phyloP scores from a whole-genome alignment of 371 early-diverging fungal species.

The Haplosporangium sp. region DNA sequence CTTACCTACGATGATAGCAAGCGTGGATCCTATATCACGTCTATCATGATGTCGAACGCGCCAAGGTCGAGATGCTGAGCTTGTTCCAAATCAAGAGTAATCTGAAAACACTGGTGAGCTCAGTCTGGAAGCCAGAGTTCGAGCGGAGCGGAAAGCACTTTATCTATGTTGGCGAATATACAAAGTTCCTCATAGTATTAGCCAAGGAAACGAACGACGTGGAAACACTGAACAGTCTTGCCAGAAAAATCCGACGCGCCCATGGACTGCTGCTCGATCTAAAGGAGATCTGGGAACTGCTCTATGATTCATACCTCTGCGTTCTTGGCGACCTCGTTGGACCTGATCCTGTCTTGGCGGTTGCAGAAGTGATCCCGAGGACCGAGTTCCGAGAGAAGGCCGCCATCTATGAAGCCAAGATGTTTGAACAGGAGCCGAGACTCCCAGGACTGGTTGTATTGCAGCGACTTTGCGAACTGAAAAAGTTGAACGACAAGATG shows the following conservation, averaged over 20 bases:
- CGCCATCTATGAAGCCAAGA: slow-evolving; percentile 53
- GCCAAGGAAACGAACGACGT: slow-evolving; percentile 65
- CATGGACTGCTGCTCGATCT: slow-evolving; percentile 63
- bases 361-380: slow-evolving; percentile 51
- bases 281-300: slow-evolving; percentile 60
- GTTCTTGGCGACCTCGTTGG: slow-evolving; percentile 47
- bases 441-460: slow-evolving; percentile 34
- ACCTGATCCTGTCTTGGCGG: slow-evolving; percentile 29
- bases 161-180: slow-evolving; percentile 73
- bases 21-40: slow-evolving; percentile 72
- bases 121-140: slow-evolving; percentile 78
- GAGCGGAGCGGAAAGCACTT: slow-evolving; percentile 82
- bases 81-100: slow-evolving; percentile 67
- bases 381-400: slow-evolving; percentile 56
- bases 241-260: slow-evolving; percentile 68
- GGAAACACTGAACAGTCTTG: slow-evolving; percentile 65
- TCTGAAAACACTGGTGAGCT: slow-evolving; percentile 64
- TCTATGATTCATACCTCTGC: slow-evolving; percentile 59
- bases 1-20: slow-evolving; percentile 53
- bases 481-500: slow-evolving; percentile 60
- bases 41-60: slow-evolving; percentile 64
- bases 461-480: slow-evolving; percentile 55
- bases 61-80: slow-evolving; percentile 67
- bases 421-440: slow-evolving; percentile 50
- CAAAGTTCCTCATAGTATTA: slow-evolving; percentile 65